Evolutionary conservation across 768 basidiomycete genomes (phyloP).

Genomic region (Phylloporus sp.): DNA sequence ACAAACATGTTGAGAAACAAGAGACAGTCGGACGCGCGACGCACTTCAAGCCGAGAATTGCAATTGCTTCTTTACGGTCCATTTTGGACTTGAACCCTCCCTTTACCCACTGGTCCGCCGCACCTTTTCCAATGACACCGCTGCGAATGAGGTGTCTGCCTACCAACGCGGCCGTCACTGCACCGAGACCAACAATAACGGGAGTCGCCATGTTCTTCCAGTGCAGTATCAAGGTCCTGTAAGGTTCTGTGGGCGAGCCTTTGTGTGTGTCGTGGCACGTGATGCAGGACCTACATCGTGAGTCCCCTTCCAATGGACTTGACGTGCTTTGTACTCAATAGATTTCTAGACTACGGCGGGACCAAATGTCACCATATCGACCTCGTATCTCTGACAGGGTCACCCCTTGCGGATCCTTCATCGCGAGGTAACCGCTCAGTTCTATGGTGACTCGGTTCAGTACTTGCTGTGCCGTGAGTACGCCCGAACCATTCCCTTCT

Average conservation of each 20-base stretch:
- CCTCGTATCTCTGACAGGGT: neutral
- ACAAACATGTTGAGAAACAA: neutral
- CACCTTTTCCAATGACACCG: slow-evolving; percentile 53
- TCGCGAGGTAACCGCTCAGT: neutral
- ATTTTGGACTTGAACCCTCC: slow-evolving; percentile 96
- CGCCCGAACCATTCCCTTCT: neutral
- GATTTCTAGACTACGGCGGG: neutral
- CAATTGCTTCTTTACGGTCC: slow-evolving; percentile 91
- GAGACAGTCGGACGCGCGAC: slow-evolving; percentile 29
- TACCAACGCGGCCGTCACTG: slow-evolving; percentile 68
- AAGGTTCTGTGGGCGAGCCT: too few relatives aligned
- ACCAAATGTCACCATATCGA: slow-evolving; percentile 7
- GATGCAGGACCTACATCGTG: neutral
- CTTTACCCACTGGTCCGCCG: slow-evolving; percentile 79
- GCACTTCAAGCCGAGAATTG: slow-evolving; percentile 88
- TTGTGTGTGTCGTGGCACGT: slow-evolving; percentile 5
- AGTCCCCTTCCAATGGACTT: neutral
- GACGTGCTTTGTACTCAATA: neutral
- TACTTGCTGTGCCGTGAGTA: slow-evolving; percentile 11
- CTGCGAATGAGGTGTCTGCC: slow-evolving; percentile 67
- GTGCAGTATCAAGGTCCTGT: neutral
- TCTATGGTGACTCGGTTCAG: neutral
- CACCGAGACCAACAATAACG: slow-evolving; percentile 69
- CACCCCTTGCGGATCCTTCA: neutral
- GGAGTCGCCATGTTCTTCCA: slow-evolving; percentile 65